Conservation (phyloP, 2,329 filamentous ascomycete genomes). For the Cladosporium phlei region DNA sequence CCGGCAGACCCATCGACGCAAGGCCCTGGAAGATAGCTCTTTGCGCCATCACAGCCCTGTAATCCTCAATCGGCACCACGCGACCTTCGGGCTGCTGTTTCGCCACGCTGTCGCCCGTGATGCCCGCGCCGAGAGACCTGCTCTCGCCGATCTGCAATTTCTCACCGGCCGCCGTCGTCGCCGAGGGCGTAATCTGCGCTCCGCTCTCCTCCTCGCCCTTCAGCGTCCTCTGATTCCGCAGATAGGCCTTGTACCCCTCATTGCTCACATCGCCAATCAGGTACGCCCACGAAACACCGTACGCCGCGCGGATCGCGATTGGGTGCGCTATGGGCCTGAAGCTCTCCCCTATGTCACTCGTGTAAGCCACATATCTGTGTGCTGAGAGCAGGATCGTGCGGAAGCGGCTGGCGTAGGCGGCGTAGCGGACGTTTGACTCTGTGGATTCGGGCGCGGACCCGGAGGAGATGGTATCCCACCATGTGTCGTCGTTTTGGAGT, state of each 20-base stretch:
- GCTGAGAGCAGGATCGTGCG: constrained; percentile 71
- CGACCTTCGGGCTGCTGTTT: constrained; percentile 36
- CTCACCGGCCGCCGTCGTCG: not conserved
- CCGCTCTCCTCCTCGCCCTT: constrained; percentile 52
- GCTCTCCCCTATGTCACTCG: constrained; percentile 88
- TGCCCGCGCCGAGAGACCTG: constrained; percentile 16
- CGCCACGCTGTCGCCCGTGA: constrained; percentile 15
- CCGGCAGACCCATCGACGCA: constrained; percentile 89
- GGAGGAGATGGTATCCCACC: constrained; percentile 52
- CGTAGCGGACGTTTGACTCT: constrained; percentile 81
- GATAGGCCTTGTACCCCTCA: constrained; percentile 93
- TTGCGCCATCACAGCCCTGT: constrained; percentile 83
- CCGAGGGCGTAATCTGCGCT: constrained; percentile 14
- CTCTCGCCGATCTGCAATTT: constrained; percentile 11
- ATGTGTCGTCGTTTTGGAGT: constrained; percentile 61
- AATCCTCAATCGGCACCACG: constrained; percentile 79
- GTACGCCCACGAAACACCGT: constrained; percentile 89
- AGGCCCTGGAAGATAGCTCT: constrained; percentile 84
- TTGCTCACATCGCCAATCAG: constrained; percentile 83
- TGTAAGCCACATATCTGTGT: constrained; percentile 95
- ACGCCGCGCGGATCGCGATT: constrained; percentile 72
- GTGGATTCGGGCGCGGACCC: constrained; percentile 75
- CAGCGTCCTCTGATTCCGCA: constrained; percentile 71
- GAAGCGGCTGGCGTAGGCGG: constrained; percentile 75
- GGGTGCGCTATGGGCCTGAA: constrained; percentile 92